Conservation (phyloP, 768 basidiomycete species). For the Cystobasidiopsis lactophilus region DNA sequence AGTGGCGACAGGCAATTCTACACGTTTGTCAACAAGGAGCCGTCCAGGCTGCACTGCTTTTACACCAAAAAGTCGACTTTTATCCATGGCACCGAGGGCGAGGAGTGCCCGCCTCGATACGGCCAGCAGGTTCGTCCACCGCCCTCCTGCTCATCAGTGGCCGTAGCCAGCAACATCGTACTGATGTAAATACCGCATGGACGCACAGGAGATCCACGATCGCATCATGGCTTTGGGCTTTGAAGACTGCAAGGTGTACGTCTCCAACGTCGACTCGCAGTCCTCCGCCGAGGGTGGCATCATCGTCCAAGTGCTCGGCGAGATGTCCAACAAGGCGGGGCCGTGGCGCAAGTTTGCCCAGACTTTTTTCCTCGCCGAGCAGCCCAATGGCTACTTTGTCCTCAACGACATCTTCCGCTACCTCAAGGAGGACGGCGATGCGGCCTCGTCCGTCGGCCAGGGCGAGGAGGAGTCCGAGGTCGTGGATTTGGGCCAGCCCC, state of each 20-base stretch:
- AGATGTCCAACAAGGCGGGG: constrained; percentile 82
- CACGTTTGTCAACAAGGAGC: constrained; percentile 95
- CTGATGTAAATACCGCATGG: constrained; percentile 6
- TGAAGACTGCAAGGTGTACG: constrained; percentile 94
- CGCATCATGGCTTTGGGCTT: constrained; percentile 86
- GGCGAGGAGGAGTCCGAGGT: no score
- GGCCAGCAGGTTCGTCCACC: constrained; percentile 59
- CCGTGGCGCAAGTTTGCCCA: constrained; percentile 98
- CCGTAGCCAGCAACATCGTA: no score
- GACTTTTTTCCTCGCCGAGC: constrained; percentile 98
- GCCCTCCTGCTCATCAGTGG: background rate
- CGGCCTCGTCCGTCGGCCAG: no score
- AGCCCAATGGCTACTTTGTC: constrained; percentile 97
- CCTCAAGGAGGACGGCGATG: constrained; percentile 46
- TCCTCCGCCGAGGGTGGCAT: constrained; percentile 85
- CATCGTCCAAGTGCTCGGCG: constrained; percentile 93
- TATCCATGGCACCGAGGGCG: constrained; percentile 91
- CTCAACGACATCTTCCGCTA: constrained; percentile 99
- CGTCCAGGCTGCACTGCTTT: constrained; percentile 90
- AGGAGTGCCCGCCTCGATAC: constrained; percentile 66
- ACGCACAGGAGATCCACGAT: constrained; percentile 90
- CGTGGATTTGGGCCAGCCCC: no score
- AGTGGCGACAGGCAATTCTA: constrained; percentile 50
- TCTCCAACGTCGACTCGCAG: constrained; percentile 94
- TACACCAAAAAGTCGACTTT: constrained; percentile 96